These are phyloP conservation scores for Trametes sp. DNA, from an alignment of 1,284 basidiomycete genomes.

Conservation along the genomic window DNA sequence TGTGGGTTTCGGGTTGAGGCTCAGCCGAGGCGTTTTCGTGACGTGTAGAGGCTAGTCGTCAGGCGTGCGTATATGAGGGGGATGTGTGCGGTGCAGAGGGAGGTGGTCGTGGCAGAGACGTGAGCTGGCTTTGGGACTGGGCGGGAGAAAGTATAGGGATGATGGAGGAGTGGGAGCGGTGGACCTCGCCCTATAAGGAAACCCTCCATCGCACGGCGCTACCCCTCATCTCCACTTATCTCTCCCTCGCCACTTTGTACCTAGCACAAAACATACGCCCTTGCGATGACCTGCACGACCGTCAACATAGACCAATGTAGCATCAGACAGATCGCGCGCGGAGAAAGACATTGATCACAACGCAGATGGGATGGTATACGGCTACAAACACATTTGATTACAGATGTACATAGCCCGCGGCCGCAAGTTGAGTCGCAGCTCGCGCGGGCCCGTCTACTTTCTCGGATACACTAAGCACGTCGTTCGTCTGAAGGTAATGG, in stretches of 20 bases:
- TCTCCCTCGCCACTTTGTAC: not conserved
- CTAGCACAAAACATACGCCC: not conserved
- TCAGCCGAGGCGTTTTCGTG: too few species aligned
- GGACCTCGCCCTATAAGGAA: conserved; percentile 26
- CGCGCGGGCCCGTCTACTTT: conserved; percentile 27
- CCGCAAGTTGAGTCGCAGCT: conserved; percentile 43
- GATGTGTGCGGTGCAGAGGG: too few species aligned
- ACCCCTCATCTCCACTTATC: conserved; percentile 7
- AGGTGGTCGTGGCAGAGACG: conserved; percentile 3
- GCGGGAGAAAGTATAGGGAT: conserved; percentile 2
- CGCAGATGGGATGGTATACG: conserved; percentile 11
- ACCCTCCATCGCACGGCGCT: conserved; percentile 19
- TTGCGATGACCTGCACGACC: not conserved
- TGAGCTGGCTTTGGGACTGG: conserved; percentile 1
- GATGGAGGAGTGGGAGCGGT: conserved; percentile 17
- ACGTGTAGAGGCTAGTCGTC: too few species aligned
- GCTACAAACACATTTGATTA: conserved; percentile 37
- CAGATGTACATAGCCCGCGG: conserved; percentile 34
- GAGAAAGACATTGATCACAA: not conserved
- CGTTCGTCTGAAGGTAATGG: not conserved
- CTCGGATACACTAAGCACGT: conserved; percentile 23
- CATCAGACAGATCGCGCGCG: not conserved
- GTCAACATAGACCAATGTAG: not conserved
- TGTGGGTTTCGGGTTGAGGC: too few species aligned
- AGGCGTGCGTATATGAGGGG: too few species aligned